phyloP scores from a whole-genome alignment of 176 grass and related monocot genomes.

The Phyllostachys edulis region DNA sequence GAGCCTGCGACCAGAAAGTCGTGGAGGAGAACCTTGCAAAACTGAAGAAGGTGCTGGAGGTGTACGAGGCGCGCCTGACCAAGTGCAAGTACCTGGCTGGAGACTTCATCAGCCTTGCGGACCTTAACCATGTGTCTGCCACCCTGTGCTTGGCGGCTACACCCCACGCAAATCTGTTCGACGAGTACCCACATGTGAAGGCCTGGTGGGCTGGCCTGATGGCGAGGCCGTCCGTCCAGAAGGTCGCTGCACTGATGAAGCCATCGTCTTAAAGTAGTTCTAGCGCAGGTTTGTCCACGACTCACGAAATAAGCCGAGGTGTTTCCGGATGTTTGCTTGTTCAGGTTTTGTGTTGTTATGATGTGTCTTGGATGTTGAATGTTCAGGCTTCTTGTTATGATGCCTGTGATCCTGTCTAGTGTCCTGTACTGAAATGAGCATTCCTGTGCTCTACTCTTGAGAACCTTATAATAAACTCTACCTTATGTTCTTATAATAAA shows the following conservation, averaged over 20 bases:
- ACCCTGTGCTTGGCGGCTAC: conserved; percentile 43
- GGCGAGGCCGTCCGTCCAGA: conserved; percentile 49
- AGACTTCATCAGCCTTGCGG: conserved; percentile 64
- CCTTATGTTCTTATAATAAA: conserved; percentile 28
- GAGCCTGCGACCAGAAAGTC: conserved; percentile 36
- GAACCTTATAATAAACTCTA: conserved; percentile 25
- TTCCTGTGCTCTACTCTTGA: conserved; percentile 32
- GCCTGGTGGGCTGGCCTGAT: conserved; percentile 59
- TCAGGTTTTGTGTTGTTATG: not conserved
- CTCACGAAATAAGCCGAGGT: conserved; percentile 24
- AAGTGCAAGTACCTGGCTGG: conserved; percentile 62
- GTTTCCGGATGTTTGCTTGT: conserved; percentile 1
- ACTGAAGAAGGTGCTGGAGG: conserved; percentile 52
- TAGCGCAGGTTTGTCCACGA: not conserved
- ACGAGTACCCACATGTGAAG: conserved; percentile 54
- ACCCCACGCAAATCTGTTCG: conserved; percentile 40
- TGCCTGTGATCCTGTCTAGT: too few species aligned
- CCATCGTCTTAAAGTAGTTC: conserved; percentile 18
- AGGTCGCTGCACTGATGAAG: conserved; percentile 45
- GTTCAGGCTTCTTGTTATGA: not conserved
- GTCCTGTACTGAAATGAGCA: conserved; percentile 33
- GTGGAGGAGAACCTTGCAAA: conserved; percentile 50
- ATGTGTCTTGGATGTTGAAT: conserved; percentile 18
- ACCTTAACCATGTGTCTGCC: conserved; percentile 48
- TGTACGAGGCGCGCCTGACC: conserved; percentile 52